phyloP scores from a whole-genome alignment of 2,329 filamentous ascomycete species.

The Coniochaeta pulveracea region DNA sequence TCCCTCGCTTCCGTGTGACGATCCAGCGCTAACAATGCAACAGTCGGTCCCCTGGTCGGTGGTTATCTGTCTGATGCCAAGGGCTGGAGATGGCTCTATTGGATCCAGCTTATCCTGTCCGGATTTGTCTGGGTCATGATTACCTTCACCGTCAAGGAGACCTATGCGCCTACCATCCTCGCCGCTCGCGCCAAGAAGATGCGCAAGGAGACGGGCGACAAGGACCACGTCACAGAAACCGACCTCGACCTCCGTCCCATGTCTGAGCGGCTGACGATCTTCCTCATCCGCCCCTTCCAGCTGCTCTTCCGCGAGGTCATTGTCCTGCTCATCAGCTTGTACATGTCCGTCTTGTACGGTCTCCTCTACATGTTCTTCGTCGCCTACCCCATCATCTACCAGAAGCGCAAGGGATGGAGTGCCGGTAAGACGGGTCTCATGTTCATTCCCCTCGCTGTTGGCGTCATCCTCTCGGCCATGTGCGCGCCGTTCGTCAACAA shows the following conservation, averaged over 20 bases:
- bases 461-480: slow-evolving; percentile 55
- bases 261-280: slow-evolving; percentile 56
- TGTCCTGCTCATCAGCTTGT: slow-evolving; percentile 71
- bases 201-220: slow-evolving; percentile 55
- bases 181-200: slow-evolving; percentile 59
- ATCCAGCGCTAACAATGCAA: slow-evolving; percentile 8
- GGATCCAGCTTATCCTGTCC: slow-evolving; percentile 71
- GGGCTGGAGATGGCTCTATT: slow-evolving; percentile 80
- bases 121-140: slow-evolving; percentile 62
- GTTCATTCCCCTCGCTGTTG: slow-evolving; percentile 75
- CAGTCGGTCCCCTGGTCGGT: slow-evolving; percentile 61
- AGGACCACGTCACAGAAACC: slow-evolving; percentile 63
- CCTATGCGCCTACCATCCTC: slow-evolving; percentile 73
- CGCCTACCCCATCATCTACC: slow-evolving; percentile 60
- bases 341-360: slow-evolving; percentile 75
- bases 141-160: slow-evolving; percentile 83
- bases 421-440: slow-evolving; percentile 68
- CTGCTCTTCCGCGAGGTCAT: slow-evolving; percentile 77
- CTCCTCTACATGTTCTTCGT: slow-evolving; percentile 70
- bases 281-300: slow-evolving; percentile 74
- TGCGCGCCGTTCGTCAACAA: slow-evolving; percentile 68
- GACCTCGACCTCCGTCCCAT: slow-evolving; percentile 66
- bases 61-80: slow-evolving; percentile 60
- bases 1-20: background rate
- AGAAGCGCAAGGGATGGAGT: slow-evolving; percentile 67